phyloP scores from a whole-genome alignment of 495 filamentous ascomycete genomes.

The Tuber magnatum region DNA sequence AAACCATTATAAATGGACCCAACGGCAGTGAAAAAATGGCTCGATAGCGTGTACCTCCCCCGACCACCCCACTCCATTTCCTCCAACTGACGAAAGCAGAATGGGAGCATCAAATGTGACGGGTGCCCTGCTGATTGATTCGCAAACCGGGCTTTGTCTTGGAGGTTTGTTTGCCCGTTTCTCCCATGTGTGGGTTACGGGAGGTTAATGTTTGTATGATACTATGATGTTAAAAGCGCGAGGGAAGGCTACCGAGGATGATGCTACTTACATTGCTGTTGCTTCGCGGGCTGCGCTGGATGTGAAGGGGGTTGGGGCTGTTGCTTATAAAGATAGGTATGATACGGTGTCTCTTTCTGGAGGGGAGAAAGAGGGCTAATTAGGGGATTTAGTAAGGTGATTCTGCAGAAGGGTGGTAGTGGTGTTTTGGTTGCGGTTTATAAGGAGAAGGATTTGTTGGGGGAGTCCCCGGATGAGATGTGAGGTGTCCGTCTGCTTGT shows the following conservation, averaged over 20 bases:
- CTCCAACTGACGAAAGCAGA: slow-evolving; percentile 11
- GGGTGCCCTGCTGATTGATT: slow-evolving; percentile 38
- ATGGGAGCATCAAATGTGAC: slow-evolving; percentile 39
- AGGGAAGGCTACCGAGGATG: slow-evolving; percentile 37
- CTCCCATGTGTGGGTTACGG: not conserved
- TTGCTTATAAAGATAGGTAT: slow-evolving; percentile 39
- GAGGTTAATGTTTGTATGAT: not conserved
- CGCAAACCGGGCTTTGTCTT: slow-evolving; percentile 36
- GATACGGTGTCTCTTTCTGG: not conserved
- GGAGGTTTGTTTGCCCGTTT: slow-evolving; percentile 27
- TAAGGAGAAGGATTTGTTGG: slow-evolving; percentile 38
- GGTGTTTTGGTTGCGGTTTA: slow-evolving; percentile 38
- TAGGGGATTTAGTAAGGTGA: slow-evolving; percentile 29
- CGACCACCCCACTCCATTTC: not conserved
- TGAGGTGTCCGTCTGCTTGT: slow-evolving; percentile 11
- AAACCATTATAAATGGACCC: slow-evolving; percentile 21
- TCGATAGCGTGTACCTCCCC: slow-evolving; percentile 29
- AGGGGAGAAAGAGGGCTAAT: not conserved
- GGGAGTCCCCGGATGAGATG: slow-evolving; percentile 33
- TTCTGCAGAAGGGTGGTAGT: slow-evolving; percentile 28
- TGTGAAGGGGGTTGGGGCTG: slow-evolving; percentile 34
- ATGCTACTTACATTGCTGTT: slow-evolving; percentile 38
- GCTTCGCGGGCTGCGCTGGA: slow-evolving; percentile 36
- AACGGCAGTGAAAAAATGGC: slow-evolving; percentile 36
- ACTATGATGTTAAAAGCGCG: slow-evolving; percentile 21